Percentiles rank a stretch among this genome's conserved stretches.
phyloP scores from a whole-genome alignment of 441 rosid genomes.

The Populus hybrid region DNA sequence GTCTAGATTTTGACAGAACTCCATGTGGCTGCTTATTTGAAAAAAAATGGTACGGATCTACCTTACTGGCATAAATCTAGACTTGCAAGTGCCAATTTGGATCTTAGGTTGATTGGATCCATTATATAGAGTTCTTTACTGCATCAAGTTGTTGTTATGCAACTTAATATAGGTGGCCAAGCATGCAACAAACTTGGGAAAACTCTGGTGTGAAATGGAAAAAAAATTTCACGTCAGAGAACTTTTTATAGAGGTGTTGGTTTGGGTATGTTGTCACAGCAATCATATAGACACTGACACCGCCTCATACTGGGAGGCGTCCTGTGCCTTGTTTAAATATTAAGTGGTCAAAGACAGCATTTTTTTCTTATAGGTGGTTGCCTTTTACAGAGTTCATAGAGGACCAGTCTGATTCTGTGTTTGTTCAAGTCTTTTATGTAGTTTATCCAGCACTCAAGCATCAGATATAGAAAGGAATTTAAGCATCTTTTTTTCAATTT shows the following conservation, averaged over 20 bases:
- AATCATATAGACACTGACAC: neutral
- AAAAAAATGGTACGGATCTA: conserved; percentile 4
- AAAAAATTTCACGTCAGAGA: neutral
- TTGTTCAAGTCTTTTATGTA: neutral
- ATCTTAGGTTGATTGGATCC: neutral
- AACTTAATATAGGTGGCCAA: neutral
- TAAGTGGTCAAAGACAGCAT: neutral
- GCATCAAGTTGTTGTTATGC: neutral
- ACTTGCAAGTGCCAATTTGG: neutral
- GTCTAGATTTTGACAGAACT: neutral
- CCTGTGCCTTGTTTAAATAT: too few relatives aligned
- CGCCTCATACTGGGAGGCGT: neutral
- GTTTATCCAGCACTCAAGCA: neutral
- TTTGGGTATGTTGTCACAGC: neutral
- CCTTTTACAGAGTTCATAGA: neutral
- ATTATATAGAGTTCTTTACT: neutral
- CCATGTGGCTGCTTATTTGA: neutral
- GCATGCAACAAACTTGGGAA: neutral
- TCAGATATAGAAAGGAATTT: neutral
- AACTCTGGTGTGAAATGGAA: neutral
- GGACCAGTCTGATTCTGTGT: neutral
- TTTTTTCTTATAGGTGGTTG: neutral
- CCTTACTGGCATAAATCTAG: neutral
- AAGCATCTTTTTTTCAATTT: conserved; percentile 13
- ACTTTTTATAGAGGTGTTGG: neutral